A percentile compares a stretch with the other conserved stretches of the same genome.
Evolutionary conservation across 2,329 filamentous ascomycete species (phyloP).

Genomic region (Zarea fungicola): DNA sequence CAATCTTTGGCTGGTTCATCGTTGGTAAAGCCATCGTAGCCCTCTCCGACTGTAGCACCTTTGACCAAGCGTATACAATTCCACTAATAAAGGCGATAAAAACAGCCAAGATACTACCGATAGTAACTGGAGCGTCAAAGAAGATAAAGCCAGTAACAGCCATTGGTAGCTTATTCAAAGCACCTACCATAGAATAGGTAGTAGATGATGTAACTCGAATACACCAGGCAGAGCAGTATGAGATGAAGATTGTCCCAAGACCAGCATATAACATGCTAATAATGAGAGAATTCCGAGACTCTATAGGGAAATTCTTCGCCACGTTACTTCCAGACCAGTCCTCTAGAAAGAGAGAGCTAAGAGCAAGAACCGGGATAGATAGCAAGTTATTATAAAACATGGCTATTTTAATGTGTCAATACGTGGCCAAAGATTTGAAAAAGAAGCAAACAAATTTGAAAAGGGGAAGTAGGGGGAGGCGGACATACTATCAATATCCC

Average conservation of each 20-base stretch:
- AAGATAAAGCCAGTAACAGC: conserved; percentile 89
- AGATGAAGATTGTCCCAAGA: conserved; percentile 91
- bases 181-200: conserved; percentile 97
- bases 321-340: conserved; percentile 90
- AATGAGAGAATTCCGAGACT: conserved; percentile 72
- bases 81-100: conserved; percentile 86
- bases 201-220: conserved; percentile 96
- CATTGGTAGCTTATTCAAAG: conserved; percentile 95
- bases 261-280: conserved; percentile 92
- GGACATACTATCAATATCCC: conserved; percentile 98
- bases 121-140: conserved; percentile 89
- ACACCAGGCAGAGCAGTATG: conserved; percentile 99
- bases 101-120: conserved; percentile 89
- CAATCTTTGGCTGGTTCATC: no score
- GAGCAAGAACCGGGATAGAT: conserved; percentile 83
- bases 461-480: no score
- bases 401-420: conserved; percentile 56
- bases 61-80: conserved; percentile 67
- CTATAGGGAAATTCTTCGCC: conserved; percentile 79
- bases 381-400: conserved; percentile 99
- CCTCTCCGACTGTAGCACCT: conserved; percentile 65
- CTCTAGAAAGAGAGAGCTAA: conserved; percentile 76
- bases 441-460: background rate
- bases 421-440: conserved; percentile 23
- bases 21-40: conserved; percentile 63